Conservation (phyloP, 1,139 yeast species). For the Blastobotrys raffinosifermentans region DNA sequence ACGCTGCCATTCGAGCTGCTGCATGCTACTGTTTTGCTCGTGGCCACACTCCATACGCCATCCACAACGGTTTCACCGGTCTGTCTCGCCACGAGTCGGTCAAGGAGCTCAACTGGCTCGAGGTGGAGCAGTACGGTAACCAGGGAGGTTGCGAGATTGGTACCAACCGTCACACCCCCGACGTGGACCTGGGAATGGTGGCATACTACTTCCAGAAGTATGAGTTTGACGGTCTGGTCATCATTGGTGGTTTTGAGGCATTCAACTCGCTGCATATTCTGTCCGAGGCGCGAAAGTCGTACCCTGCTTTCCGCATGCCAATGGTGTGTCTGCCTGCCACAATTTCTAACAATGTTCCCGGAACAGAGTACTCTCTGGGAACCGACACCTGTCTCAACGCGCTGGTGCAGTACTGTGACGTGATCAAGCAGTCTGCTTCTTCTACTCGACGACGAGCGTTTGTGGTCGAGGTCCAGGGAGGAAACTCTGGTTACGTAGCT, state of each 20-base stretch:
- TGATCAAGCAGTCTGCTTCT: slow-evolving; percentile 89
- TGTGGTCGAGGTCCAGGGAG: slow-evolving; percentile 97
- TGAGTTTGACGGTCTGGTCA: slow-evolving; percentile 74
- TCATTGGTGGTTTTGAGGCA: slow-evolving; percentile 96
- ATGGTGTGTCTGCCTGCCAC: slow-evolving; percentile 93
- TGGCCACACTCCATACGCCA: slow-evolving; percentile 85
- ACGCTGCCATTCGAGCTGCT: slow-evolving; percentile 87
- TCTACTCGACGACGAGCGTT: slow-evolving; percentile 92
- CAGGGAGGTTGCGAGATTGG: slow-evolving; percentile 95
- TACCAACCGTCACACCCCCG: slow-evolving; percentile 83
- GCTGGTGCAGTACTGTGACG: slow-evolving; percentile 87
- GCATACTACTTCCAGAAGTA: slow-evolving; percentile 88
- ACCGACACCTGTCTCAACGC: slow-evolving; percentile 91
- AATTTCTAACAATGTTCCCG: slow-evolving; percentile 96
- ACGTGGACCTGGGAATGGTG: slow-evolving; percentile 74
- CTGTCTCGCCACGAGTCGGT: slow-evolving; percentile 75
- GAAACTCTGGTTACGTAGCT: slow-evolving; percentile 90
- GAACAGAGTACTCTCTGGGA: slow-evolving; percentile 91
- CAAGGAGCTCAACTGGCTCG: slow-evolving; percentile 71
- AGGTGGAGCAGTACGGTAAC: slow-evolving; percentile 84
- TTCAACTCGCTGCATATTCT: slow-evolving; percentile 77
- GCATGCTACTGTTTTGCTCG: slow-evolving; percentile 84
- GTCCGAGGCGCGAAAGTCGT: slow-evolving; percentile 60
- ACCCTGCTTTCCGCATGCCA: slow-evolving; percentile 90
- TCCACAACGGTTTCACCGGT: slow-evolving; percentile 91